Base-by-base conservation (phyloP, 805 yeast genomes). In the Dipodascus geniculatus region DNA sequence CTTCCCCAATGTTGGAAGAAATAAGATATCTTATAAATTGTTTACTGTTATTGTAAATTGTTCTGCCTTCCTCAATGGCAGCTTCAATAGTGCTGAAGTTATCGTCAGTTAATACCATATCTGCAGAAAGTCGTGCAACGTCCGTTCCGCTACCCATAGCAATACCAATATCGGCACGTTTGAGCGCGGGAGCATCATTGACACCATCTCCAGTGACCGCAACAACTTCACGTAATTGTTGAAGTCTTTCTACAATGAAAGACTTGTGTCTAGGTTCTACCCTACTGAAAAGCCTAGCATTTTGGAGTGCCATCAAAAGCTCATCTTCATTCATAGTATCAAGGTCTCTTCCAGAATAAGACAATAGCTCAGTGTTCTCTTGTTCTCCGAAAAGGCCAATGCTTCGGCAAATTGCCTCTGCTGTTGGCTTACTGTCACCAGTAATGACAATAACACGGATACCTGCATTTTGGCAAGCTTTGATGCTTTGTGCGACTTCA, bases 181-280 rank as follows among this genome's bases (percentile, higher is more conserved):
- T 87, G 63, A 87, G 74, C 6, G 96, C 96, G 28, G 96, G 96
- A 0, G 96, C 96, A 73, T 87, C 96, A 67, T 87, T 87, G 14
- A 87, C 95, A 71, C 96, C 96, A 71, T 87, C 96, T 62, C 96
- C 96, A 16, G 96, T 87, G 96, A 88, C 88, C 22, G 96, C 96
- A 54, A 88, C 96, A 56, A 88, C 81, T 22, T 90, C 96, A 52
- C 96, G 96, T 65, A 95, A 79, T 53, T 68, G 70, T 63, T 74
- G 80, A 42, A 71, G 58, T 16, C 74, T 75, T 48, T 76, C 80
- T 50, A 78, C 79, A 66, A 78, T 71, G 48, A 76, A 60, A 16
- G 74, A 75, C 63, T 79, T 78, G 48, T 80, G 80, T 52, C 68
- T 69, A 3, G 83, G 82, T 49, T 81, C 81, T 56, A 80, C 79